phyloP scores from a whole-genome alignment of 2,329 filamentous ascomycete genomes.

The Eutypa lata region DNA sequence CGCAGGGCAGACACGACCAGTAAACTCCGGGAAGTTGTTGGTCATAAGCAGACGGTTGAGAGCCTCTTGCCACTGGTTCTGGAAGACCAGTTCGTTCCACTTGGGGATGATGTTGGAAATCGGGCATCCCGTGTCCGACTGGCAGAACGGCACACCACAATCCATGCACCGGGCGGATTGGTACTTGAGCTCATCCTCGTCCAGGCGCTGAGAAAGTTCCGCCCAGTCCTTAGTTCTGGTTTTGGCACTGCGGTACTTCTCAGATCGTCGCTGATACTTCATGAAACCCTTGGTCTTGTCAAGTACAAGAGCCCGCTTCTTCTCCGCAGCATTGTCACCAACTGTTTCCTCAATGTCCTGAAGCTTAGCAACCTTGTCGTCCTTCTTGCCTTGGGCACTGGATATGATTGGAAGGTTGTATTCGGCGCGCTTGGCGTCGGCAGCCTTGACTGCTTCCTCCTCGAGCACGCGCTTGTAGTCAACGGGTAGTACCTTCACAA shows the following conservation, averaged over 20 bases:
- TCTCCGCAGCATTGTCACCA: constrained; percentile 78
- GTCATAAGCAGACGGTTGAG: constrained; percentile 91
- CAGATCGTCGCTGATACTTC: constrained; percentile 88
- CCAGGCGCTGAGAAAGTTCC: constrained; percentile 81
- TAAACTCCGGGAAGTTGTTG: constrained; percentile 98
- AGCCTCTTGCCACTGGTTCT: constrained; percentile 83
- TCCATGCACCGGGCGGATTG: constrained; percentile 98
- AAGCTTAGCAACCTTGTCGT: constrained; percentile 67
- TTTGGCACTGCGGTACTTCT: constrained; percentile 86
- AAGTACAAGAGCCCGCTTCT: constrained; percentile 86
- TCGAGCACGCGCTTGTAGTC: constrained; percentile 93
- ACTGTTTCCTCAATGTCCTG: constrained; percentile 90
- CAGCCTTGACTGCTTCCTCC: constrained; percentile 82
- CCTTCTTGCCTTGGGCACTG: constrained; percentile 50
- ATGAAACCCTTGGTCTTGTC: constrained; percentile 98
- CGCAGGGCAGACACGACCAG: constrained; percentile 92
- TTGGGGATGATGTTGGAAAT: constrained; percentile 98
- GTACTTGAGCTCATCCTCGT: constrained; percentile 94
- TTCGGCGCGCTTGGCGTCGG: constrained; percentile 78
- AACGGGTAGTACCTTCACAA: constrained; percentile 88
- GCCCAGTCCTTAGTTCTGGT: constrained; percentile 90
- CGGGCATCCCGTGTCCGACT: constrained; percentile 92
- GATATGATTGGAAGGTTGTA: constrained; percentile 77
- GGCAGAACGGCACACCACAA: constrained; percentile 96
- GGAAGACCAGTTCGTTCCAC: constrained; percentile 81